Percentiles rank a stretch among this genome's conserved stretches.
Conservation (phyloP, 306 rosid genomes). For the Alnus glutinosa region DNA sequence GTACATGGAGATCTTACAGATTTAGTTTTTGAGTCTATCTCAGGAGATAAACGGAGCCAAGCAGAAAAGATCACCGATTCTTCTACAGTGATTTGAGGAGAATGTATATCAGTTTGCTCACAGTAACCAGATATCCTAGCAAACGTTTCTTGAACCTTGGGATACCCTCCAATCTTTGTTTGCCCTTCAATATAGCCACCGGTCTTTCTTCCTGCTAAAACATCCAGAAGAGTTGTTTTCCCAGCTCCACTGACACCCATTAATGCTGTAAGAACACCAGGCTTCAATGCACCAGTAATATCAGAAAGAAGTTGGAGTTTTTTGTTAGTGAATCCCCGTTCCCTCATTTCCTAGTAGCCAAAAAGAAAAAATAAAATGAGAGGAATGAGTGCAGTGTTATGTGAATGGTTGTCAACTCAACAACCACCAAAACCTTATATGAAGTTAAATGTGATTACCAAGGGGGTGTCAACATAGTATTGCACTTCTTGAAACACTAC, state of each 20-base stretch:
- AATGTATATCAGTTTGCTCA: slow-evolving; percentile 11
- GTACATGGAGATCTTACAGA: background rate
- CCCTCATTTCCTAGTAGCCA: slow-evolving; percentile 44
- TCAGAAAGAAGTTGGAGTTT: slow-evolving; percentile 8
- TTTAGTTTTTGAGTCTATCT: slow-evolving; percentile 11
- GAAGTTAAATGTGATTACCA: slow-evolving; percentile 30
- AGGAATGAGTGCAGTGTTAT: background rate
- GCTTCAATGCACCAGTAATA: slow-evolving; percentile 1
- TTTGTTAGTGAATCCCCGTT: slow-evolving; percentile 26
- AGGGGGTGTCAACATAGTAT: slow-evolving; percentile 42
- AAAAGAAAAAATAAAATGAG: background rate
- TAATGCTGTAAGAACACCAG: slow-evolving; percentile 10
- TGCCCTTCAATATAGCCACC: background rate
- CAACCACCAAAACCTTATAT: background rate
- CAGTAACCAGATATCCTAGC: slow-evolving; percentile 9
- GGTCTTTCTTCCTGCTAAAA: slow-evolving; percentile 1
- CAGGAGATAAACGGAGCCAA: slow-evolving; percentile 5
- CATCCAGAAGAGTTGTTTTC: slow-evolving; percentile 7
- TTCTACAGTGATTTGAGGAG: slow-evolving; percentile 9
- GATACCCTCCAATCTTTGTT: slow-evolving; percentile 8
- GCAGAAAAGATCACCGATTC: slow-evolving; percentile 11
- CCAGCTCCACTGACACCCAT: slow-evolving; percentile 20
- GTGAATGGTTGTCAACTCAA: background rate
- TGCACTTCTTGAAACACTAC: slow-evolving; percentile 48
- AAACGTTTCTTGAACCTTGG: slow-evolving; percentile 3